Conservation (phyloP, 2,329 filamentous ascomycete genomes). For the Harringtonia lauricola region DNA sequence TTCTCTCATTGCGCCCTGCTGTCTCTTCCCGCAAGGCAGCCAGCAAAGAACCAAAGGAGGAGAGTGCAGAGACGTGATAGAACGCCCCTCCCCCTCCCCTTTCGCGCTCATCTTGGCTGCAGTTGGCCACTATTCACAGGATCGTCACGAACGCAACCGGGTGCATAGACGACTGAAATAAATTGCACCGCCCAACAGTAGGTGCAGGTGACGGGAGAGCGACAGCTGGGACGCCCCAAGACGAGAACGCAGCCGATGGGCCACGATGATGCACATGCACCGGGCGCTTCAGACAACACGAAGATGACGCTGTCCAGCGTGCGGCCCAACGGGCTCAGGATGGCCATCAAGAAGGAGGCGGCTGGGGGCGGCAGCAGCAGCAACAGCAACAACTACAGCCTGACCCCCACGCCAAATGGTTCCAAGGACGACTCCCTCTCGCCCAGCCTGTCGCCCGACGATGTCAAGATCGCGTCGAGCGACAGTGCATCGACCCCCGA, state of each 20-base stretch:
- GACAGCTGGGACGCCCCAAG: too few relatives aligned
- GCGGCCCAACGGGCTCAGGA: slow-evolving; percentile 21
- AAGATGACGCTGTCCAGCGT: slow-evolving; percentile 19
- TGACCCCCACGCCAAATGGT: slow-evolving; percentile 26
- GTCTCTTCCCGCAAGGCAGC: too few relatives aligned
- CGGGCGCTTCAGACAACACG: slow-evolving; percentile 19
- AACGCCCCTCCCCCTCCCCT: neutral
- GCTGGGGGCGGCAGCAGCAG: slow-evolving; percentile 17
- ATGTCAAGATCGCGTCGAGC: slow-evolving; percentile 30
- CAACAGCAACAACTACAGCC: too few relatives aligned
- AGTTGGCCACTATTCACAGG: too few relatives aligned
- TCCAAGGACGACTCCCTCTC: slow-evolving; percentile 28
- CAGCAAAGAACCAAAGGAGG: too few relatives aligned
- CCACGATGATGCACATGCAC: slow-evolving; percentile 16
- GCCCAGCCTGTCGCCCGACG: slow-evolving; percentile 32
- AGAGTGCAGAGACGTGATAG: too few relatives aligned
- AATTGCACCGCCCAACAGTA: too few relatives aligned
- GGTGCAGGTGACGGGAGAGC: too few relatives aligned
- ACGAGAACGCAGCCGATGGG: slow-evolving; percentile 1
- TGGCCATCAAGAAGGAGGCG: slow-evolving; percentile 26
- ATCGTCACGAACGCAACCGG: too few relatives aligned
- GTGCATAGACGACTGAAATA: too few relatives aligned
- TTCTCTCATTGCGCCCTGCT: too few relatives aligned
- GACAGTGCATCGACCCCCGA: slow-evolving; percentile 37
- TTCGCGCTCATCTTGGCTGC: neutral